Conservation (phyloP, 257 asterid genomes). For the Fraxinus quadrangulata region DNA sequence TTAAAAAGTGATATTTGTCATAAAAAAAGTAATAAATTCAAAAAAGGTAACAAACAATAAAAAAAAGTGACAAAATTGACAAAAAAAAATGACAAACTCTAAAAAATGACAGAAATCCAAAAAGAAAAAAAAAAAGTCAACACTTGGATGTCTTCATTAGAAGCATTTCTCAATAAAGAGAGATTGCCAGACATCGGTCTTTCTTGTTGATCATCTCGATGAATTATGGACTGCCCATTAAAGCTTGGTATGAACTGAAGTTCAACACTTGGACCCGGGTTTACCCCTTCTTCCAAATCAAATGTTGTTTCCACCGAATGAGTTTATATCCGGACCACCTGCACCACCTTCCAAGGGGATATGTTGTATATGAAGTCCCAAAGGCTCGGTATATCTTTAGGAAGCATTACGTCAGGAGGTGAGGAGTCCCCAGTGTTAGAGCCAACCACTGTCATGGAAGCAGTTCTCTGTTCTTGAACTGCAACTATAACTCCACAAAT, state of each 20-base stretch:
- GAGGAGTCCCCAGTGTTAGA: slow-evolving; percentile 80
- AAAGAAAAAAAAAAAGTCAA: too few relatives aligned
- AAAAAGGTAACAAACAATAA: too few relatives aligned
- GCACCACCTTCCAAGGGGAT: slow-evolving; percentile 65
- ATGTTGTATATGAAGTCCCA: slow-evolving; percentile 84
- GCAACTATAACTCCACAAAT: slow-evolving; percentile 50
- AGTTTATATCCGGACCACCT: slow-evolving; percentile 79
- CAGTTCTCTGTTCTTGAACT: slow-evolving; percentile 81
- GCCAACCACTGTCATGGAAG: slow-evolving; percentile 77
- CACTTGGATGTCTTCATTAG: slow-evolving; percentile 77
- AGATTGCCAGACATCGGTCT: slow-evolving; percentile 59
- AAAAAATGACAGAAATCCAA: too few relatives aligned
- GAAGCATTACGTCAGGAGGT: slow-evolving; percentile 77
- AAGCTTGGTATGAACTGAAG: slow-evolving; percentile 87
- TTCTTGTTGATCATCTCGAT: slow-evolving; percentile 50
- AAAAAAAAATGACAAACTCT: too few relatives aligned
- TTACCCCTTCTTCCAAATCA: slow-evolving; percentile 56
- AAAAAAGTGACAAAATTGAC: too few relatives aligned
- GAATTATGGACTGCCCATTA: slow-evolving; percentile 54
- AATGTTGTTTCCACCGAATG: slow-evolving; percentile 62
- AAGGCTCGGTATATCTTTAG: slow-evolving; percentile 87
- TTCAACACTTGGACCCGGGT: slow-evolving; percentile 65
- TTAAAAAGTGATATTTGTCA: too few relatives aligned
- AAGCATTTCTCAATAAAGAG: slow-evolving; percentile 60
- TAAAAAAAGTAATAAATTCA: too few relatives aligned